Evolutionary conservation across 257 asterid genomes (phyloP).

Genomic region (Nicotiana paniculata): DNA sequence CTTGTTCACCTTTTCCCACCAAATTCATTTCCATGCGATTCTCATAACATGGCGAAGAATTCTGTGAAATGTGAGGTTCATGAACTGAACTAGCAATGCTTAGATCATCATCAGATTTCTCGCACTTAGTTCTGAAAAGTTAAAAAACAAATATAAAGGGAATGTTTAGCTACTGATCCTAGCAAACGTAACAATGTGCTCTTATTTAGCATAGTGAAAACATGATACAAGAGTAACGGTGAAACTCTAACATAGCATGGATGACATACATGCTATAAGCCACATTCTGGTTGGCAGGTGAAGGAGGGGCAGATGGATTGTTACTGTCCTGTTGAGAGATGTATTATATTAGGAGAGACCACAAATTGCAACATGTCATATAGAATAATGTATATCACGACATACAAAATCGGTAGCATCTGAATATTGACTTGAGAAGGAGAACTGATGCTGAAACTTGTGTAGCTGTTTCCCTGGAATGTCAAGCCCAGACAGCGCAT

Average conservation of each 20-base stretch:
- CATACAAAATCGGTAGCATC: conserved; percentile 68
- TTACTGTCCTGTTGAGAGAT: conserved; percentile 64
- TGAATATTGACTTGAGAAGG: conserved; percentile 65
- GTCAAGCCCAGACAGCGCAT: conserved; percentile 19
- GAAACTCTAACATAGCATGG: conserved; percentile 14
- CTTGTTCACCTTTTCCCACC: conserved; percentile 37
- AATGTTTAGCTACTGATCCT: conserved; percentile 1
- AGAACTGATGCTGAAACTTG: conserved; percentile 54
- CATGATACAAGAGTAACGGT: neutral
- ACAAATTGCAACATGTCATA: conserved; percentile 1
- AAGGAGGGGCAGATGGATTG: conserved; percentile 35
- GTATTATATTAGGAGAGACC: conserved; percentile 19
- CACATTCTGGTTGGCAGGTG: conserved; percentile 32
- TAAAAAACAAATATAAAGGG: conserved; percentile 8
- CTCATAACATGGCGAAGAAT: conserved; percentile 29
- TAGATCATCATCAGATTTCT: conserved; percentile 49
- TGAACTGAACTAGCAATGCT: conserved; percentile 31
- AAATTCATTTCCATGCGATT: conserved; percentile 35
- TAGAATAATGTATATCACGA: neutral
- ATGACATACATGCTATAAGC: conserved; percentile 46
- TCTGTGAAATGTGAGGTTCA: conserved; percentile 29
- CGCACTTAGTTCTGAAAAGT: conserved; percentile 46
- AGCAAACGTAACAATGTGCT: conserved; percentile 6
- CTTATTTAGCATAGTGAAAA: neutral
- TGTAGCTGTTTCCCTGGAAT: conserved; percentile 41